phyloP scores from a whole-genome alignment of 169 alveolate genomes.

The Plasmodium sp. region DNA sequence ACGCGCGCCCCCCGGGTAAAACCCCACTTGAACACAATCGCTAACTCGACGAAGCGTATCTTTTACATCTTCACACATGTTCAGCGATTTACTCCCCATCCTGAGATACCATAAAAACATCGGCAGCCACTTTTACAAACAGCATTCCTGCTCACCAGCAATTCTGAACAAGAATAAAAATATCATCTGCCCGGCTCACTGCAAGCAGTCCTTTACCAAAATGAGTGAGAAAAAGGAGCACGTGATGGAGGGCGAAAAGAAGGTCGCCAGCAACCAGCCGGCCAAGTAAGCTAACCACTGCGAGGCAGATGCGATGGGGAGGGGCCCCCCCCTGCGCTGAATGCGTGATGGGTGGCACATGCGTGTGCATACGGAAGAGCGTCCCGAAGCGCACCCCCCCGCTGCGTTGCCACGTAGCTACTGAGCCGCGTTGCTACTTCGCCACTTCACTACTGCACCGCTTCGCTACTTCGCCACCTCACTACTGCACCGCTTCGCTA shows the following conservation, averaged over 20 bases:
- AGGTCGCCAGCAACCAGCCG: not conserved
- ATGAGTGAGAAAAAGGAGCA: slow-evolving; percentile 2
- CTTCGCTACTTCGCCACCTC: not conserved
- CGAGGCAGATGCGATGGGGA: not conserved
- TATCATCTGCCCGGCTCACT: not conserved
- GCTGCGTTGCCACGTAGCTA: not conserved
- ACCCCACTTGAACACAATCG: not conserved
- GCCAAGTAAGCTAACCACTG: not conserved
- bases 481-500: not conserved
- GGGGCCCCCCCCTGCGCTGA: not conserved
- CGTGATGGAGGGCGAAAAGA: not conserved
- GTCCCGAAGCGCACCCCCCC: not conserved
- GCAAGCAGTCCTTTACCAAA: not conserved
- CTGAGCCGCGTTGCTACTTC: not conserved
- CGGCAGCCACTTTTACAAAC: not conserved
- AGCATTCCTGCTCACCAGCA: not conserved
- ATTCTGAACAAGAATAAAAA: not conserved
- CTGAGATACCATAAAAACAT: not conserved
- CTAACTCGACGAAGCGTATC: not conserved
- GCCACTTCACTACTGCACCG: not conserved
- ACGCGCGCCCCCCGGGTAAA: not conserved
- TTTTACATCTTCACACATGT: not conserved
- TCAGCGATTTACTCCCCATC: not conserved
- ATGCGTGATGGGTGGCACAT: not conserved
- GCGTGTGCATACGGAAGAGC: not conserved